Percentiles rank a stretch among this genome's conserved stretches.
phyloP scores from a whole-genome alignment of 345 rosid species.

The Eucalyptus sp. region DNA sequence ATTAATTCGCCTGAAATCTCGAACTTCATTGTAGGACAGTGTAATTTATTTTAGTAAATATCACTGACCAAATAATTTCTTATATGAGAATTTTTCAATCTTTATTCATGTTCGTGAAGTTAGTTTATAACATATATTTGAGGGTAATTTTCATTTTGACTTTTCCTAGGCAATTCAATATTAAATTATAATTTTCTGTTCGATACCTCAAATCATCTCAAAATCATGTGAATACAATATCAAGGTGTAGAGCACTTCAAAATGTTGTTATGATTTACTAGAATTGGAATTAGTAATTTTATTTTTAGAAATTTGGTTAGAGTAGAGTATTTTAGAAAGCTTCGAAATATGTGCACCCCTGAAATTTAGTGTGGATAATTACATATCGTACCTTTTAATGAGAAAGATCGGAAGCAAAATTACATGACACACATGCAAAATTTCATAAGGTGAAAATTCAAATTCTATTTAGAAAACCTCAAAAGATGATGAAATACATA shows the following conservation, averaged over 20 bases:
- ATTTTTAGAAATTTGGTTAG: not conserved
- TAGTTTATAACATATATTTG: not conserved
- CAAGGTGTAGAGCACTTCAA: not conserved
- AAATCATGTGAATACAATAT: not conserved
- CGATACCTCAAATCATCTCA: not conserved
- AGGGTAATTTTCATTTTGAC: not conserved
- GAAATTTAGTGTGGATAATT: not conserved
- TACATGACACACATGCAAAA: not conserved
- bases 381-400: not conserved
- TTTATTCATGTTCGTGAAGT: accelerated
- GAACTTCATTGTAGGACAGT: not conserved
- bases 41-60: not conserved
- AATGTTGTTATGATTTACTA: too few relatives aligned
- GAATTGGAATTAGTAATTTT: not conserved
- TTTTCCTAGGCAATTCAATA: accelerated
- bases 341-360: not conserved
- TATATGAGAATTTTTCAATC: not conserved
- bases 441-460: not conserved
- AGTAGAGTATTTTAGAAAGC: not conserved
- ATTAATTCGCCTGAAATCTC: not conserved
- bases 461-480: not conserved
- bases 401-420: not conserved
- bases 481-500: not conserved
- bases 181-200: not conserved
- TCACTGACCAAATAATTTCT: not conserved